These are phyloP conservation scores for Lagerstroemia speciosa DNA, from an alignment of 345 rosid genomes.

Conservation along the genomic window DNA sequence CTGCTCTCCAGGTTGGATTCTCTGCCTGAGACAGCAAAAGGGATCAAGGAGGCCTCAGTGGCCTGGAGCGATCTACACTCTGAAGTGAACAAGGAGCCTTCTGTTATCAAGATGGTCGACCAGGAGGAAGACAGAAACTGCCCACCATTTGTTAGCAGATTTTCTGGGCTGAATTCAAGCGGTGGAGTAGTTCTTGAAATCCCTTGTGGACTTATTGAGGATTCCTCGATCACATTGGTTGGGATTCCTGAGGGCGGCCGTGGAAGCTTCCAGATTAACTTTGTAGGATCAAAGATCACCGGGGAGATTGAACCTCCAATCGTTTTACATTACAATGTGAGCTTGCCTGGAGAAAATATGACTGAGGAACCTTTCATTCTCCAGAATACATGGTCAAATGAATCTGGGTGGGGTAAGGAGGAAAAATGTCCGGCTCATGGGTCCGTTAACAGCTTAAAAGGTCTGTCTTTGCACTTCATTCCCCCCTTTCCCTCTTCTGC, in stretches of 20 bases:
- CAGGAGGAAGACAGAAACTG: constrained; percentile 32
- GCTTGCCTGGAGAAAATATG: constrained; percentile 51
- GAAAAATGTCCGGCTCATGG: constrained; percentile 55
- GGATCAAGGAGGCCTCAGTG: constrained; percentile 64
- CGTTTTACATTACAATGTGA: constrained; percentile 56
- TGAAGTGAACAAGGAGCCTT: constrained; percentile 21
- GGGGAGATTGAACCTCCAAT: constrained; percentile 37
- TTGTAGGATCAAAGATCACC: constrained; percentile 37
- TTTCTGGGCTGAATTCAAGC: constrained; percentile 19
- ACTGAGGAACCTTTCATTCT: constrained; percentile 49
- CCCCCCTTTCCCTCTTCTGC: not conserved
- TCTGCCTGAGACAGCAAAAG: constrained; percentile 65
- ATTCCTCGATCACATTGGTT: constrained; percentile 66
- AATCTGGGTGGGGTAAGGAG: constrained; percentile 67
- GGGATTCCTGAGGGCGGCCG: constrained; percentile 53
- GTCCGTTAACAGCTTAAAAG: constrained; percentile 33
- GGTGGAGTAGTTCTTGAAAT: constrained; percentile 38
- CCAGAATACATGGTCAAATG: constrained; percentile 68
- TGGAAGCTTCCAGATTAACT: constrained; percentile 52
- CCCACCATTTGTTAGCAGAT: constrained; percentile 38
- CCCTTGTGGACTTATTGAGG: constrained; percentile 74
- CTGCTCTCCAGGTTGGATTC: constrained; percentile 68
- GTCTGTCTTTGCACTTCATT: constrained; percentile 23
- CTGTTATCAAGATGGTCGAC: constrained; percentile 11
- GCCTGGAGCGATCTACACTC: constrained; percentile 48